A percentile compares a stretch with the other conserved stretches of the same genome.
Evolutionary conservation across 2,329 filamentous ascomycete genomes (phyloP).

Genomic region (Penicillium aurantiogriseum): DNA sequence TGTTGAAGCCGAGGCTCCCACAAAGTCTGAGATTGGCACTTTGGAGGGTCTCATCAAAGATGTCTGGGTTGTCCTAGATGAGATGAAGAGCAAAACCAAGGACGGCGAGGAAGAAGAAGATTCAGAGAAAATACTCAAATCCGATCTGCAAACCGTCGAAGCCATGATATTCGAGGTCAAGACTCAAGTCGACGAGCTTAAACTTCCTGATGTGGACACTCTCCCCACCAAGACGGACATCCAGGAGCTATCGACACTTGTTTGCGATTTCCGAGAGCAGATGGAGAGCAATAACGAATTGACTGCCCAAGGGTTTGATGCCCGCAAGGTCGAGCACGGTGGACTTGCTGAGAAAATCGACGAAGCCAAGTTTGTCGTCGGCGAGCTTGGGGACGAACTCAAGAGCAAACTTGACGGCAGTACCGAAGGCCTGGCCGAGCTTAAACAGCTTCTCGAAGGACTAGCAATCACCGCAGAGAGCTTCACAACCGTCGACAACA

Average conservation of each 20-base stretch:
- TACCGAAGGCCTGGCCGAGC: constrained; percentile 60
- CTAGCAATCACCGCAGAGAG: constrained; percentile 60
- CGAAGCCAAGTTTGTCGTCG: constrained; percentile 73
- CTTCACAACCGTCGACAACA: constrained; percentile 54
- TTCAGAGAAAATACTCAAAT: constrained; percentile 69
- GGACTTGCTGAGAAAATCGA: constrained; percentile 74
- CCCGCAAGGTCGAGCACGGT: constrained; percentile 79
- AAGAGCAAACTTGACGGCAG: constrained; percentile 75
- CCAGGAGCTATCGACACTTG: constrained; percentile 64
- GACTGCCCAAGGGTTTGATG: constrained; percentile 75
- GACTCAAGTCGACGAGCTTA: constrained; percentile 69
- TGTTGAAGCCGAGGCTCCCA: constrained; percentile 65
- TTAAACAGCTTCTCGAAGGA: constrained; percentile 62
- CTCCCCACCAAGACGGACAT: constrained; percentile 76
- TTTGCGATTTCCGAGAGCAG: constrained; percentile 67
- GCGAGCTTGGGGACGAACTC: constrained; percentile 74
- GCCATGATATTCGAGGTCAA: constrained; percentile 84
- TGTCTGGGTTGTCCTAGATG: constrained; percentile 71
- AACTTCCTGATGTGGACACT: constrained; percentile 66
- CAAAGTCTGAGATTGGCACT: constrained; percentile 73
- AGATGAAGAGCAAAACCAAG: constrained; percentile 52
- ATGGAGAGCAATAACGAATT: constrained; percentile 67
- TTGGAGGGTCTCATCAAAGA: constrained; percentile 78
- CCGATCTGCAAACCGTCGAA: constrained; percentile 77
- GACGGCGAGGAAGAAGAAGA: constrained; percentile 48